A percentile compares a stretch with the other conserved stretches of the same genome.
phyloP scores from a whole-genome alignment of 164 flowering plant genomes.

The Tinospora cordifolia region DNA sequence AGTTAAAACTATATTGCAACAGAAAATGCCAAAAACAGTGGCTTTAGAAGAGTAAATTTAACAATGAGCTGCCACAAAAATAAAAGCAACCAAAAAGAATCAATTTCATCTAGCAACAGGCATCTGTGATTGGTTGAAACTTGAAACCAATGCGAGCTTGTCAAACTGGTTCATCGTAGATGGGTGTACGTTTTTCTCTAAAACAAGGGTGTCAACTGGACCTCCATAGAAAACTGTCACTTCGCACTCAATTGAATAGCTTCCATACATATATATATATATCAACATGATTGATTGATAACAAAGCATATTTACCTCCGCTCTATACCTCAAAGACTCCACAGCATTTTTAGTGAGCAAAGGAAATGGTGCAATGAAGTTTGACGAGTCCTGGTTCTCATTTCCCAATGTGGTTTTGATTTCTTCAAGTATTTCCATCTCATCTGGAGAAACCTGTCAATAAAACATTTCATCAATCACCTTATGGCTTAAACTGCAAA shows the following conservation, averaged over 20 bases:
- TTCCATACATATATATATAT: too few species aligned
- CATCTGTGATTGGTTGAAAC: neutral
- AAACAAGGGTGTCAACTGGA: too few species aligned
- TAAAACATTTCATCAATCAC: neutral
- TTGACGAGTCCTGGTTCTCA: conserved; percentile 33
- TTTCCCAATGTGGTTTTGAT: conserved; percentile 64
- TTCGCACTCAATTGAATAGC: neutral
- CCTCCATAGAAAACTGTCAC: too few species aligned
- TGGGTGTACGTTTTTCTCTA: too few species aligned
- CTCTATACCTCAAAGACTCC: conserved; percentile 88
- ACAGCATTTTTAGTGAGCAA: conserved; percentile 75
- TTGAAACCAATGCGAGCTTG: neutral
- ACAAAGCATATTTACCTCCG: conserved; percentile 51
- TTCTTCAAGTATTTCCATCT: conserved; percentile 75
- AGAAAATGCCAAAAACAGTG: too few species aligned
- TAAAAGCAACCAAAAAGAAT: neutral
- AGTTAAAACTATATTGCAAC: too few species aligned
- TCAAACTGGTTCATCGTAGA: too few species aligned
- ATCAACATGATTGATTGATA: neutral
- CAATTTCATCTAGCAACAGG: neutral
- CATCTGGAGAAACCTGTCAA: conserved; percentile 72
- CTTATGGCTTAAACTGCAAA: neutral
- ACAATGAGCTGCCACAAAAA: neutral
- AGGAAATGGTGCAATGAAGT: conserved; percentile 68
- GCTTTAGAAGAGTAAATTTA: neutral